Percentiles rank a stretch among this genome's conserved stretches.
Evolutionary conservation across 2,329 filamentous ascomycete genomes (phyloP).

Genomic region (Diaporthe vexans): DNA sequence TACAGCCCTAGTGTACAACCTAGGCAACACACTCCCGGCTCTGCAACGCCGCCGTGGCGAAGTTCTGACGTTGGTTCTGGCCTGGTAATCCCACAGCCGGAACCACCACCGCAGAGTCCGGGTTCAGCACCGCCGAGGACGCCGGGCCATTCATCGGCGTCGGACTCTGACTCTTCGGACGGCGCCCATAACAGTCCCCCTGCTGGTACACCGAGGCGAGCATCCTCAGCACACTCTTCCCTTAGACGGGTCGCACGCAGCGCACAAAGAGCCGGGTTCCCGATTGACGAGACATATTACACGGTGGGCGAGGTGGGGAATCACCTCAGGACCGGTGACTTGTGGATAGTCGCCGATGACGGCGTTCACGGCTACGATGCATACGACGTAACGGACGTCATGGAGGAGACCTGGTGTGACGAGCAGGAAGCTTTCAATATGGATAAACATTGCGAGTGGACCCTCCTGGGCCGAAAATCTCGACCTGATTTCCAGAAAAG

Average conservation of each 20-base stretch:
- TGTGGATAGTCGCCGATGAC: constrained; percentile 21
- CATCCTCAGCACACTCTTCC: background rate
- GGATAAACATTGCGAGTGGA: constrained; percentile 4
- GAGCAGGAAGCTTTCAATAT: background rate
- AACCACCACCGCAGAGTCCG: background rate
- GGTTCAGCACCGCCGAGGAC: too few relatives aligned
- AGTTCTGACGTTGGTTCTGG: background rate
- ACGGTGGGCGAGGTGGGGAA: constrained; percentile 17
- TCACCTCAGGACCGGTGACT: background rate
- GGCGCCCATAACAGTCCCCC: background rate
- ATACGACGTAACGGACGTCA: constrained; percentile 25
- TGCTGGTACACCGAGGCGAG: background rate
- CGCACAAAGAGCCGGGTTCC: background rate
- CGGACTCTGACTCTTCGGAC: background rate
- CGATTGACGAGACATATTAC: background rate
- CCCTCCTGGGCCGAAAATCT: constrained; percentile 6
- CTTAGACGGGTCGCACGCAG: background rate
- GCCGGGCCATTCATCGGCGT: background rate
- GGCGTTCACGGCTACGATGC: constrained; percentile 12
- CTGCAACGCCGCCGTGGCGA: background rate
- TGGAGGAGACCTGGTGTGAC: constrained; percentile 2
- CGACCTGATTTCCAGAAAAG: background rate
- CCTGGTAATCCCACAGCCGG: background rate
- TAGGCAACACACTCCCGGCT: background rate
- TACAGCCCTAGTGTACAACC: background rate